Conservation (phyloP, 108 stramenopile species). For the Skeletonema menzelii region DNA sequence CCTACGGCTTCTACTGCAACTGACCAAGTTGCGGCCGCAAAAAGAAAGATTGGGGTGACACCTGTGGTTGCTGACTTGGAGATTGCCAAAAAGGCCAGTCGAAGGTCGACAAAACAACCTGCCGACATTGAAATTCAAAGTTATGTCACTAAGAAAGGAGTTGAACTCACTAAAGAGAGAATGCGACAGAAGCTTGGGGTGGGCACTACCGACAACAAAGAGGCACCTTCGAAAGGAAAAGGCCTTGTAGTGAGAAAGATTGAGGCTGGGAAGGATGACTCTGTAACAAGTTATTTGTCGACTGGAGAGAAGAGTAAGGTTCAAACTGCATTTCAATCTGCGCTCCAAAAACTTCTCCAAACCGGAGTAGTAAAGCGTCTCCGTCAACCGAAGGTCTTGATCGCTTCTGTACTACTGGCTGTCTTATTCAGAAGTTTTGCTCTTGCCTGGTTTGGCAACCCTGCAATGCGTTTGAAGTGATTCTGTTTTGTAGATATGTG, state of each 20-base stretch:
- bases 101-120: background rate
- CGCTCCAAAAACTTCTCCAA: background rate
- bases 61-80: background rate
- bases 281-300: background rate
- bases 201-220: background rate
- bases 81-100: background rate
- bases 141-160: slow-evolving; percentile 23
- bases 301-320: background rate
- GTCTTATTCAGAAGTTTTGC: background rate
- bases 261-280: background rate
- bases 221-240: background rate
- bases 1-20: background rate
- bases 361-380: background rate
- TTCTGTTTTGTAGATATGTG: background rate
- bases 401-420: background rate
- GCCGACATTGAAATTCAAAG: slow-evolving; percentile 21
- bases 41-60: background rate
- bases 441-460: slow-evolving; percentile 1
- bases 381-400: background rate
- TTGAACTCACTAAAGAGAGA: slow-evolving; percentile 22
- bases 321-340: background rate
- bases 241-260: background rate
- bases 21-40: background rate
- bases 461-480: background rate
- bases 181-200: slow-evolving; percentile 7